A percentile compares a stretch with the other conserved stretches of the same genome.
phyloP scores from a whole-genome alignment of 192 early-diverging fungal species.

The Thamnidium elegans region DNA sequence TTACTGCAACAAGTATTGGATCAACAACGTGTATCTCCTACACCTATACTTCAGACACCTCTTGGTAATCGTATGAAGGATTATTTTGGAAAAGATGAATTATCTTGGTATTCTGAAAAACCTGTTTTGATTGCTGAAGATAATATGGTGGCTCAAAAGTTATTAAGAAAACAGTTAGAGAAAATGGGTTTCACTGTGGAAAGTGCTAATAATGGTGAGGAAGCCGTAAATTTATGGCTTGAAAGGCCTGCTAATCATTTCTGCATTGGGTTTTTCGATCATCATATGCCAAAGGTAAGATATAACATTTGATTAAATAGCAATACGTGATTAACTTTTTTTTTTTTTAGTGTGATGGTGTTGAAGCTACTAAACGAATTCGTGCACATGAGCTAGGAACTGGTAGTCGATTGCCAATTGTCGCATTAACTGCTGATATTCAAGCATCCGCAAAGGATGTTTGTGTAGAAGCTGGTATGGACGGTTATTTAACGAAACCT shows the following conservation, averaged over 20 bases:
- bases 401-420: constrained; percentile 37
- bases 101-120: constrained; percentile 34
- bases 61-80: constrained; percentile 32
- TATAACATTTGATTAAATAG: not conserved
- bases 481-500: constrained; percentile 50
- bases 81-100: constrained; percentile 39
- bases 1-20: constrained; percentile 42
- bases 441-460: constrained; percentile 42
- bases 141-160: constrained; percentile 44
- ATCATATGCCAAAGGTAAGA: constrained; percentile 52
- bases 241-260: constrained; percentile 39
- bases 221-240: constrained; percentile 39
- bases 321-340: not conserved
- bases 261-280: constrained; percentile 49
- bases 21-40: constrained; percentile 5
- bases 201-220: constrained; percentile 48
- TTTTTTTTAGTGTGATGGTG: constrained; percentile 42
- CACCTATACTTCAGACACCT: constrained; percentile 25
- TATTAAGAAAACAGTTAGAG: constrained; percentile 40
- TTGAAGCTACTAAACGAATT: constrained; percentile 51
- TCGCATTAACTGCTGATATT: constrained; percentile 50
- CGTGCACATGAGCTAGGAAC: constrained; percentile 25
- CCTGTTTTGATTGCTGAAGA: constrained; percentile 52
- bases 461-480: constrained; percentile 49
- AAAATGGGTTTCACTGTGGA: constrained; percentile 46